Percentiles rank a stretch among this genome's conserved stretches.
phyloP scores from a whole-genome alignment of 768 basidiomycete species.

The Ephemerocybe angulata region DNA sequence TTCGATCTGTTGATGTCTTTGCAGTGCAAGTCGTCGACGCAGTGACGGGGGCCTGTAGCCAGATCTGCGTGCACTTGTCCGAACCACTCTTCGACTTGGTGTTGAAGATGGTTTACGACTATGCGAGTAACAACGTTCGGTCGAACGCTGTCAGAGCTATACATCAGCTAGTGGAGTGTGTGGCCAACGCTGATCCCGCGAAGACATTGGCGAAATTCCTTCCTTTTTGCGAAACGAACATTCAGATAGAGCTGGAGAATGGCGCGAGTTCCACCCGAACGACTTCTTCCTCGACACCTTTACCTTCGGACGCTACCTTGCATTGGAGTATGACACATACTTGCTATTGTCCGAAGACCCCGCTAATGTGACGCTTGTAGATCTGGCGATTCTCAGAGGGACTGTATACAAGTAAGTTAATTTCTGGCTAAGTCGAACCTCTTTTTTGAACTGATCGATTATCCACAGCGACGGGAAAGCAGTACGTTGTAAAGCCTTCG shows the following conservation, averaged over 20 bases:
- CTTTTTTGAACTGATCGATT: conserved; percentile 6
- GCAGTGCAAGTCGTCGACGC: conserved; percentile 74
- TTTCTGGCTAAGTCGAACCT: neutral
- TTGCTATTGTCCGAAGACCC: conserved; percentile 3
- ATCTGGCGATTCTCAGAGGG: conserved; percentile 74
- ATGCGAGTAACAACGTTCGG: conserved; percentile 75
- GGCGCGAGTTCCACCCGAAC: conserved; percentile 76
- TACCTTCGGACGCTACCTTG: conserved; percentile 79
- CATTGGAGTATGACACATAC: conserved; percentile 67
- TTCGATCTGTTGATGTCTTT: neutral
- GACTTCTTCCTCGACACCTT: conserved; percentile 62
- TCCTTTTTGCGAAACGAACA: conserved; percentile 66
- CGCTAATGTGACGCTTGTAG: conserved; percentile 28
- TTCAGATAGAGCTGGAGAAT: conserved; percentile 73
- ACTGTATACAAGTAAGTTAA: conserved; percentile 70
- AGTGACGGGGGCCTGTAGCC: conserved; percentile 70
- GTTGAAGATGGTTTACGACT: conserved; percentile 79
- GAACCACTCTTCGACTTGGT: conserved; percentile 75
- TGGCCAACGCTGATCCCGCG: conserved; percentile 73
- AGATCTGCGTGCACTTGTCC: conserved; percentile 73
- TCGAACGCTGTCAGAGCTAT: conserved; percentile 85
- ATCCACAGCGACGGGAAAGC: conserved; percentile 52
- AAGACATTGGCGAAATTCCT: conserved; percentile 81
- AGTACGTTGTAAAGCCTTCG: conserved; percentile 34
- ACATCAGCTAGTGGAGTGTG: conserved; percentile 80